Base-by-base conservation (phyloP, 129 eudicot species). In the Centaurea solstitialis region DNA sequence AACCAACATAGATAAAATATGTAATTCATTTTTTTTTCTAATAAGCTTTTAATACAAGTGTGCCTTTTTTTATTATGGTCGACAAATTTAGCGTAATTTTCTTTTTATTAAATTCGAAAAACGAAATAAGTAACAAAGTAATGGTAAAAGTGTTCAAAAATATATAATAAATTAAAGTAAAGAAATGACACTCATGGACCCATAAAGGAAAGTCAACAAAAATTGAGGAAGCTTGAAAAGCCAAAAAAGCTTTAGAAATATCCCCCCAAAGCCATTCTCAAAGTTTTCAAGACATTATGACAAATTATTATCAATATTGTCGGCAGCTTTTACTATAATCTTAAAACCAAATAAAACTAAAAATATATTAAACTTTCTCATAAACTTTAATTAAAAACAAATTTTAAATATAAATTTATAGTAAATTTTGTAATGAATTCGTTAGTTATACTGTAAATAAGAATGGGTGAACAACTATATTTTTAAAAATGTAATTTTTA, bases 271-370 rank as follows among this genome's bases (percentile, higher is more conserved):
- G 82, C 70, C 67, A 77, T 83, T 43, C 86, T 71, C 86, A 77
- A 83, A 83, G 82, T 83, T 83, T 77, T 71, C 74, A 65, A 22
- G 86, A 28, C 73, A 82, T 82, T 61, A 82, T 82, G 78, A 82
- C 47, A 66, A 76, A 77, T 83, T 83, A 83, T 83, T 77, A 76
- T 78, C 73, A 71, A 77, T 61, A 69, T 83, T 77, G 86, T 83
- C 86, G 86, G 82, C 86, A 83, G 86, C 74, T 30, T 83, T 83
- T 83, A 77, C 68, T 70, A 77, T 41, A 77, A 40, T 83, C 68
- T 57, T 57, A 57, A n/a, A 17, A 57, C 22, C 6, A 5, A 57
- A 26, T 26, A 26, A 26, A 26, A 57, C 5, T 17, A 57, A 17
- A 4, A 4, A 53, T 53, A 53, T 20, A 15, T 13, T 50, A 13